A percentile compares a stretch with the other conserved stretches of the same genome.
Evolutionary conservation across 352 stramenopile genomes (phyloP).

Genomic region (Phytopythium mirpurense): DNA sequence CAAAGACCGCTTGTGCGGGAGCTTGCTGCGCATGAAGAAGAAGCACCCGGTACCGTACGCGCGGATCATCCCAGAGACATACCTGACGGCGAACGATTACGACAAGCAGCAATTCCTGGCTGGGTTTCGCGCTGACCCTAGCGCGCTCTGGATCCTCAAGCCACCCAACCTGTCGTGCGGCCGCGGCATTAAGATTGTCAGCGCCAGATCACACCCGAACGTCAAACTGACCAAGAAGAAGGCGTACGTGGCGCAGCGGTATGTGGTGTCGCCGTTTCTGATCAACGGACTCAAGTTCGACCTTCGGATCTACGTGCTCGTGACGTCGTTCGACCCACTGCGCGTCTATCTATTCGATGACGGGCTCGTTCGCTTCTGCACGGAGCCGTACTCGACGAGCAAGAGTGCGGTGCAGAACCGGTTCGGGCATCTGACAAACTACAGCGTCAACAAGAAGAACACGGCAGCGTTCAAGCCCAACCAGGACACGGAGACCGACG

Average conservation of each 20-base stretch:
- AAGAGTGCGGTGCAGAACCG: slow-evolving; percentile 67
- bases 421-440: slow-evolving; percentile 91
- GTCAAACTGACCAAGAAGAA: slow-evolving; percentile 70
- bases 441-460: slow-evolving; percentile 91
- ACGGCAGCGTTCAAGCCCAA: slow-evolving; percentile 63
- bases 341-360: slow-evolving; percentile 84
- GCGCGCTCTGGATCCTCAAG: slow-evolving; percentile 76
- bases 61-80: slow-evolving; percentile 67
- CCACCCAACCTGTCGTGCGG: slow-evolving; percentile 74
- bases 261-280: slow-evolving; percentile 74
- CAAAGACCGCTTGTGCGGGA: slow-evolving; percentile 62
- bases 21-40: slow-evolving; percentile 61
- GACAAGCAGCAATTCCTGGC: slow-evolving; percentile 57
- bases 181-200: slow-evolving; percentile 70
- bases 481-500: slow-evolving; percentile 41
- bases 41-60: slow-evolving; percentile 42
- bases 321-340: slow-evolving; percentile 84
- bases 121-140: slow-evolving; percentile 35
- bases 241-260: slow-evolving; percentile 68
- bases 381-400: slow-evolving; percentile 65
- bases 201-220: slow-evolving; percentile 23
- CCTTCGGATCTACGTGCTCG: slow-evolving; percentile 87
- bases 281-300: slow-evolving; percentile 92
- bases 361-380: slow-evolving; percentile 86
- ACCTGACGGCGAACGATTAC: slow-evolving; percentile 64